A percentile compares a stretch with the other conserved stretches of the same genome.
phyloP scores from a whole-genome alignment of 768 basidiomycete species.

The Gymnopilus junonius region DNA sequence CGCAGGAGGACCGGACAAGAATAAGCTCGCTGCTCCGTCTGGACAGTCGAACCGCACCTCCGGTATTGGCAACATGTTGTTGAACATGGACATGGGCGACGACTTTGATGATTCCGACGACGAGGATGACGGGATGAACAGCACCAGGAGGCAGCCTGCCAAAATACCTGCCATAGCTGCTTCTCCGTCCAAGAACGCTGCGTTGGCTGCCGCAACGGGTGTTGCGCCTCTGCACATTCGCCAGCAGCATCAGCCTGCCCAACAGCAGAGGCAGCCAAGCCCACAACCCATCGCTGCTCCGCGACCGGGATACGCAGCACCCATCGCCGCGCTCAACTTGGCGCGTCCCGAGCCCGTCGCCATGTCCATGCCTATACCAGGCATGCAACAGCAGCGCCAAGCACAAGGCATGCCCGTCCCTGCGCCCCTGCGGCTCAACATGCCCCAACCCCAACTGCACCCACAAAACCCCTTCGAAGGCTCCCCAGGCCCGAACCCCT shows the following conservation, averaged over 20 bases:
- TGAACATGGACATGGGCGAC: constrained; percentile 37
- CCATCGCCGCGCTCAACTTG: constrained; percentile 67
- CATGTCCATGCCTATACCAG: constrained; percentile 22
- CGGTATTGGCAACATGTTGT: constrained; percentile 52
- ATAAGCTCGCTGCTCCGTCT: constrained; percentile 11
- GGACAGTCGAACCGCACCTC: constrained; percentile 44
- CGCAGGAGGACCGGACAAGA: constrained; percentile 27
- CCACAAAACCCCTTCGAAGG: constrained; percentile 32
- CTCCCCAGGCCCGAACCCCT: neutral
- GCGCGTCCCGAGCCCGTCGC: constrained; percentile 50
- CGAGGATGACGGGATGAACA: constrained; percentile 44
- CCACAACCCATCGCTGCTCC: constrained; percentile 58
- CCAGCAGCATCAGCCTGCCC: neutral
- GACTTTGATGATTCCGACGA: constrained; percentile 46
- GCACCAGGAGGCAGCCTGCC: neutral
- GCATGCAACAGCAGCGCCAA: constrained; percentile 25
- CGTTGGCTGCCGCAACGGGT: constrained; percentile 17
- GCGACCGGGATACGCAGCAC: constrained; percentile 74
- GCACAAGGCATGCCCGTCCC: neutral
- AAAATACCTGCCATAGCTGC: constrained; percentile 14
- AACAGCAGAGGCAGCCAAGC: constrained; percentile 4
- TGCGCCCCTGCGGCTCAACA: constrained; percentile 9
- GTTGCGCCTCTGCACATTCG: too few species aligned
- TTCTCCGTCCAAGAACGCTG: constrained; percentile 24
- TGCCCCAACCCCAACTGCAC: constrained; percentile 13